Base-by-base conservation (phyloP, 2,329 filamentous ascomycete genomes). In the Tothia fuscella region DNA sequence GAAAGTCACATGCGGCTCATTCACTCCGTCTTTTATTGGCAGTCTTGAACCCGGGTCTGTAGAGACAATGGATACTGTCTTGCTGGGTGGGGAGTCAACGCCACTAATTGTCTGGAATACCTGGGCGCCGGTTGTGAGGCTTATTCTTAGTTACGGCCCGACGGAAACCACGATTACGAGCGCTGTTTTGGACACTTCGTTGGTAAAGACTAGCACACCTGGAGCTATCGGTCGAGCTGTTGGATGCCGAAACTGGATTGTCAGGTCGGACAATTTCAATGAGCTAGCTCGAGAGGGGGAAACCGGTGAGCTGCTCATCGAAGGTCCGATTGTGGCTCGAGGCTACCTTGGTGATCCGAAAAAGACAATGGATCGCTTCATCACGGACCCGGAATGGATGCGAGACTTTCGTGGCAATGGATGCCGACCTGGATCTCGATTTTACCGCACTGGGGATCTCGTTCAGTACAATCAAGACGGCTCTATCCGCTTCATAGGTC, bases 391-490 rank as follows among this genome's bases (percentile, higher is more conserved):
- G 24, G 47, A 50, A 2, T 61, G 65, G 43, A n/a, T 22, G 9
- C 61, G 65, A 43, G 54, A 86, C 10, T 20, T 6, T 9, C 3
- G 67, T 70, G 3, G 34, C 7, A 84, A 6, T 32, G 30, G 14
- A 32, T 32, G 14, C 30, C 16, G 30, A 32, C 10, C 3, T 67
- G 70, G 3, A 31, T n/a, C 5, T 12, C 36, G 72, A 86, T 63
- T 93, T 1, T 95, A 95, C 54, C 75, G 87, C 5, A 95, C 89
- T 1, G 88, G 88, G 1, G 88, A 95, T 56, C 68, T 94, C 0
- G 88, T 94, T 1, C 72, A 89, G 5, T 69, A 93, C 13, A 62
- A 93, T 5, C 70, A 86, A 41, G 82, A 94, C 55, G 78, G 76
- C 1, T 84, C 80, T 33, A 87, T 94, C 49, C 82, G 89, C 44